Conservation (phyloP, 371 early-diverging fungal species). For the Parasitella parasitica region DNA sequence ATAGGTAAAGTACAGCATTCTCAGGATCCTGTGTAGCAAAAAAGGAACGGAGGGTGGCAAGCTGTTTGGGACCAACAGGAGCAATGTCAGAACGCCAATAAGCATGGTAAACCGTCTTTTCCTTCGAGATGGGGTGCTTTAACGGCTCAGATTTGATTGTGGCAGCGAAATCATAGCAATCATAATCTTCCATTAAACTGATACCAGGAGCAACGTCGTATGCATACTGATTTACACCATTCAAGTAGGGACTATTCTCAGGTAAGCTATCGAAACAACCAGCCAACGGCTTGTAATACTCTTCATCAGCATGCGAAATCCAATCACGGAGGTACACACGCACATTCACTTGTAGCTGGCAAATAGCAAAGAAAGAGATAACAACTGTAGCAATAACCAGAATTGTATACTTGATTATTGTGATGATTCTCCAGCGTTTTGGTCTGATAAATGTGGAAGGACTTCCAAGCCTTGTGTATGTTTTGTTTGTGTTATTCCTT, state of each 20-base stretch:
- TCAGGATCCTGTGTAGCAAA: constrained; percentile 50
- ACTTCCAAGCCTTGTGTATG: constrained; percentile 21
- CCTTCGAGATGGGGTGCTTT: constrained; percentile 15
- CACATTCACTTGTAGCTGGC: constrained; percentile 47
- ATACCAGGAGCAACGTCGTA: constrained; percentile 51
- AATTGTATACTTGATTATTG: constrained; percentile 31
- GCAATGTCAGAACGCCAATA: constrained; percentile 55
- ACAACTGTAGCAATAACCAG: constrained; percentile 15
- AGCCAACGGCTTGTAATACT: constrained; percentile 36
- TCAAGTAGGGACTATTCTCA: constrained; percentile 36
- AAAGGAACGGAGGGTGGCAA: constrained; percentile 46
- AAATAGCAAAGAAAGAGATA: constrained; percentile 39
- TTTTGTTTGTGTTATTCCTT: background rate
- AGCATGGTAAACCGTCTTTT: constrained; percentile 46
- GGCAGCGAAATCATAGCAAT: constrained; percentile 55
- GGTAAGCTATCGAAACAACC: constrained; percentile 48
- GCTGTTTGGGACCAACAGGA: constrained; percentile 49
- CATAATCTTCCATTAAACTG: constrained; percentile 45
- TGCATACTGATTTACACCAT: constrained; percentile 25
- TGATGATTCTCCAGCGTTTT: constrained; percentile 32
- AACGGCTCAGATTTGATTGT: constrained; percentile 26
- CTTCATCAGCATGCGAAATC: constrained; percentile 51
- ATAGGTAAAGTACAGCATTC: constrained; percentile 38
- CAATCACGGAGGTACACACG: constrained; percentile 54
- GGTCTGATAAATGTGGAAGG: constrained; percentile 31